Evolutionary conservation across 331 rosid genomes (phyloP).

Genomic region (Acacia concinna): DNA sequence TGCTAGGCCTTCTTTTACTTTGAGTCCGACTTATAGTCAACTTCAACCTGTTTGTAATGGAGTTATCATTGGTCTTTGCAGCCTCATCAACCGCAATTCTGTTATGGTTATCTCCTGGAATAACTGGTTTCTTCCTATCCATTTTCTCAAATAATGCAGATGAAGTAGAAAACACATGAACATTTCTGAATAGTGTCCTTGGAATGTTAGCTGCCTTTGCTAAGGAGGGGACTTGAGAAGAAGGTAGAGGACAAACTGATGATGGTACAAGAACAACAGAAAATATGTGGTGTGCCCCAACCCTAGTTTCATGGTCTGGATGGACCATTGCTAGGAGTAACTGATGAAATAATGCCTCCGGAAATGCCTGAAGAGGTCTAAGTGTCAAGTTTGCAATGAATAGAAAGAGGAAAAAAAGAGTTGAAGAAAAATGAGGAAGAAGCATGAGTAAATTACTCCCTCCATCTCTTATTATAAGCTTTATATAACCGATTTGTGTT

Average conservation of each 20-base stretch:
- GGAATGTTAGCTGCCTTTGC: slow-evolving; percentile 52
- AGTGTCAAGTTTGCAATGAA: slow-evolving; percentile 23
- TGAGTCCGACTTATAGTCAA: slow-evolving; percentile 54
- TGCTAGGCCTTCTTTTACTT: slow-evolving; percentile 39
- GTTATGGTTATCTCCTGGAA: slow-evolving; percentile 43
- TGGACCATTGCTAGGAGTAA: slow-evolving; percentile 91
- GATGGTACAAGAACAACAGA: slow-evolving; percentile 97
- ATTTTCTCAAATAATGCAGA: slow-evolving; percentile 86
- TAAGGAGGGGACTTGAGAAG: slow-evolving; percentile 38
- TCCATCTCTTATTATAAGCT: too few species aligned
- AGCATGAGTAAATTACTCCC: slow-evolving; percentile 19
- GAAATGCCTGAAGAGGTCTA: slow-evolving; percentile 66
- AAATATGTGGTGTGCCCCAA: slow-evolving; percentile 89
- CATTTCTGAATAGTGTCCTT: slow-evolving; percentile 84
- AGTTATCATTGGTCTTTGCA: slow-evolving; percentile 37
- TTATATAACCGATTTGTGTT: too few species aligned
- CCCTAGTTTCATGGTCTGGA: slow-evolving; percentile 92
- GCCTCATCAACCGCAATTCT: slow-evolving; percentile 17
- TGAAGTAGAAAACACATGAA: slow-evolving; percentile 91
- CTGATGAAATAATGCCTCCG: slow-evolving; percentile 93
- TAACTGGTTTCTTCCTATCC: slow-evolving; percentile 52
- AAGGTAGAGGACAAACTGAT: slow-evolving; percentile 75
- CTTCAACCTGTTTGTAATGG: slow-evolving; percentile 63
- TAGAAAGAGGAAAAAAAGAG: slow-evolving; percentile 13
- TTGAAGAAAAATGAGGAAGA: slow-evolving; percentile 26